Evolutionary conservation across 495 filamentous ascomycete genomes (phyloP).

Genomic region (Xylaria telfairii): DNA sequence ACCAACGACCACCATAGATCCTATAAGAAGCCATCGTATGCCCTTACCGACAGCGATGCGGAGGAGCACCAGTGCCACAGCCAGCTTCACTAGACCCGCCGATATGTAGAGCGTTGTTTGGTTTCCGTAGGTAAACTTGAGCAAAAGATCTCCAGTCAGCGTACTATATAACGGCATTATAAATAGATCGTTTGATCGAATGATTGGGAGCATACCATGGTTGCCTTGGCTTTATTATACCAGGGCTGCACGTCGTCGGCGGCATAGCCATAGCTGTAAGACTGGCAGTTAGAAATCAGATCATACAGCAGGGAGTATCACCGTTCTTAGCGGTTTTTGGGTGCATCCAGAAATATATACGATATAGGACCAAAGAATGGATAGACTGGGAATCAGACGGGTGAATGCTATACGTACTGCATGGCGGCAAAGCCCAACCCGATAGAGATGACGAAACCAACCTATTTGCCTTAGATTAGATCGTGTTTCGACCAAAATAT

Average conservation of each 20-base stretch:
- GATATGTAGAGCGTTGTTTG: slow-evolving; percentile 38
- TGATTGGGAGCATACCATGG: slow-evolving; percentile 25
- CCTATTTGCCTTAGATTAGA: slow-evolving; percentile 19
- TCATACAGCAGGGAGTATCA: neutral
- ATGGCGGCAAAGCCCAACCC: slow-evolving; percentile 38
- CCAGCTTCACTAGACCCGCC: slow-evolving; percentile 38
- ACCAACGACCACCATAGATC: slow-evolving; percentile 34
- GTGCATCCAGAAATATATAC: neutral
- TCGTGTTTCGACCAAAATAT: neutral
- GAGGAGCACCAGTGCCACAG: slow-evolving; percentile 39
- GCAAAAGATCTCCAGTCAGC: slow-evolving; percentile 6
- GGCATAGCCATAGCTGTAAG: slow-evolving; percentile 35
- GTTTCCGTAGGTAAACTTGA: slow-evolving; percentile 37
- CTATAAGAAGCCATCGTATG: slow-evolving; percentile 30
- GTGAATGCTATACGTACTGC: slow-evolving; percentile 14
- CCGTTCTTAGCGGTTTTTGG: neutral
- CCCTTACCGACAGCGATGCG: slow-evolving; percentile 33
- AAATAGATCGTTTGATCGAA: neutral
- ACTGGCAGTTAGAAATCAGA: neutral
- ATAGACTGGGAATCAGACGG: neutral
- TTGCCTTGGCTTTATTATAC: slow-evolving; percentile 29
- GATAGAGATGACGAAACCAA: slow-evolving; percentile 36
- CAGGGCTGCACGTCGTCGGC: slow-evolving; percentile 33
- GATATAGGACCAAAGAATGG: neutral
- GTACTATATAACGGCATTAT: neutral